Conservation (phyloP, 352 stramenopile species). For the Phytophthora ohioensis region DNA sequence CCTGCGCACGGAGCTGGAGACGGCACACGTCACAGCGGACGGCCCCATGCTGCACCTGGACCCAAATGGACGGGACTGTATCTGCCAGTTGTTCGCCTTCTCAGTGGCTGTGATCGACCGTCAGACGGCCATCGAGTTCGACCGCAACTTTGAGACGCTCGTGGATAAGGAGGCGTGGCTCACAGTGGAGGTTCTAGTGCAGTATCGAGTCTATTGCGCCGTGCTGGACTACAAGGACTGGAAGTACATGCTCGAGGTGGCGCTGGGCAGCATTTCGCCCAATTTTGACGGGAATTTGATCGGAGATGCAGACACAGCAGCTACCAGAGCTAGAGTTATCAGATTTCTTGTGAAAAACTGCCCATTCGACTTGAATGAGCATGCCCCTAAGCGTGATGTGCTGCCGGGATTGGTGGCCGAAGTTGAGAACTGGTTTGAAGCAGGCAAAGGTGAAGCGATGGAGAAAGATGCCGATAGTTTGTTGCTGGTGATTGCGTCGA, state of each 20-base stretch:
- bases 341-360: conserved; percentile 61
- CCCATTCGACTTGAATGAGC: conserved; percentile 59
- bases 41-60: conserved; percentile 75
- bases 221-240: conserved; percentile 62
- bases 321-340: conserved; percentile 49
- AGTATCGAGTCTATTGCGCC: conserved; percentile 75
- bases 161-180: conserved; percentile 83
- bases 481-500: conserved; percentile 47
- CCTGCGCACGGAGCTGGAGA: conserved; percentile 67
- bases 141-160: conserved; percentile 40
- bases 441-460: conserved; percentile 26
- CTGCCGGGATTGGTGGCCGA: conserved; percentile 54
- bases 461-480: conserved; percentile 54
- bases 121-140: conserved; percentile 29
- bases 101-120: conserved; percentile 57
- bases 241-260: conserved; percentile 65
- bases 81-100: conserved; percentile 69
- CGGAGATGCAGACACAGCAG: conserved; percentile 28
- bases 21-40: conserved; percentile 54
- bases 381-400: conserved; percentile 24
- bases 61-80: conserved; percentile 69
- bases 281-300: conserved; percentile 18
- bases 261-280: conserved; percentile 56
- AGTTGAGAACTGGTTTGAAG: conserved; percentile 64
- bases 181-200: conserved; percentile 59